phyloP scores from a whole-genome alignment of 2,329 filamentous ascomycete species.

The Basipetospora chlamydospora region DNA sequence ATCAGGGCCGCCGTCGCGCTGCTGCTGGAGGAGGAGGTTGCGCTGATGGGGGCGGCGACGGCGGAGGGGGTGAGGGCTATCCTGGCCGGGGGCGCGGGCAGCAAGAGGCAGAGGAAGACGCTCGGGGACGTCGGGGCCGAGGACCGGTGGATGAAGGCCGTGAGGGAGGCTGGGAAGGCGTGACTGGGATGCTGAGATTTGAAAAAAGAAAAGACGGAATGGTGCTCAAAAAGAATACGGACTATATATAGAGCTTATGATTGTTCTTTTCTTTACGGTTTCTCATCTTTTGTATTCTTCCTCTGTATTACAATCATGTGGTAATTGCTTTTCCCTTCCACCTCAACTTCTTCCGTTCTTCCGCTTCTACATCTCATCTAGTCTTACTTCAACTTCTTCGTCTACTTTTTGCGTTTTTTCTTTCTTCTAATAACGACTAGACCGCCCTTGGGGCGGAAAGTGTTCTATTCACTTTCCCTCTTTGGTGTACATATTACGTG shows the following conservation, averaged over 20 bases:
- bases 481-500: too few relatives aligned
- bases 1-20: conserved; percentile 58
- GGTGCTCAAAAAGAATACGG: neutral
- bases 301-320: neutral
- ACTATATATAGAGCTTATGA: neutral
- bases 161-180: conserved; percentile 24
- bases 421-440: too few relatives aligned
- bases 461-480: too few relatives aligned
- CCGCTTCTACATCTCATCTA: neutral
- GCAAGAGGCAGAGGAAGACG: conserved; percentile 17
- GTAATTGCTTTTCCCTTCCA: neutral
- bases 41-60: conserved; percentile 31
- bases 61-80: conserved; percentile 27
- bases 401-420: too few relatives aligned
- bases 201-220: neutral
- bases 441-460: too few relatives aligned
- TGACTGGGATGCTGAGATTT: conserved; percentile 8
- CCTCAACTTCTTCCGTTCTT: neutral
- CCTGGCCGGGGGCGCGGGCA: conserved; percentile 18
- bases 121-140: conserved; percentile 31
- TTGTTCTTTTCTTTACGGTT: too few relatives aligned
- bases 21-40: conserved; percentile 38
- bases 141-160: conserved; percentile 28
- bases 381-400: neutral
- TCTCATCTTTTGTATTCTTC: too few relatives aligned